A percentile compares a stretch with the other conserved stretches of the same genome.
phyloP scores from a whole-genome alignment of 1,284 basidiomycete genomes.

The Porogramme epimiltina region DNA sequence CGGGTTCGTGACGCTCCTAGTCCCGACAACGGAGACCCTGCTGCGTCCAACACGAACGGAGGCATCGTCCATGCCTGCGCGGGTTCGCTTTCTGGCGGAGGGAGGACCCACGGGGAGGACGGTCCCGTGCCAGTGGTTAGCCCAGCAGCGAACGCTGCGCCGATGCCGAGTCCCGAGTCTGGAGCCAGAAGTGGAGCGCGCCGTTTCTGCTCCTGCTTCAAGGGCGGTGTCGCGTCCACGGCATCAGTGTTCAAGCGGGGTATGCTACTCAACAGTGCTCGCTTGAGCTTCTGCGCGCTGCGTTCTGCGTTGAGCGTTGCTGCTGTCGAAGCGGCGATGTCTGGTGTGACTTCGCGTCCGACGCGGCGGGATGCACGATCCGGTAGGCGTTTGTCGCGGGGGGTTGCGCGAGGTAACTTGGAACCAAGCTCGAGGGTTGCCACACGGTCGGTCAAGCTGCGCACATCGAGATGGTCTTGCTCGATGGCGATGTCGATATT shows the following conservation, averaged over 20 bases:
- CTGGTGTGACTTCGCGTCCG: constrained; percentile 46
- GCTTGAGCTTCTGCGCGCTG: constrained; percentile 69
- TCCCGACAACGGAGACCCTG: constrained; percentile 1
- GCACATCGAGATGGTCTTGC: constrained; percentile 63
- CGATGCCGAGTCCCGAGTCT: constrained; percentile 9
- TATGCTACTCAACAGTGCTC: constrained; percentile 57
- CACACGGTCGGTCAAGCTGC: constrained; percentile 55
- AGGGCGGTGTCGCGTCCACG: constrained; percentile 35
- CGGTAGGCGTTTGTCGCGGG: constrained; percentile 42
- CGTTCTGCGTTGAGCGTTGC: constrained; percentile 79
- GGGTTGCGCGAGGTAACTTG: constrained; percentile 5
- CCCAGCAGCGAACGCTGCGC: constrained; percentile 17
- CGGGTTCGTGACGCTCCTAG: constrained; percentile 7
- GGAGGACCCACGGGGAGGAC: constrained; percentile 8
- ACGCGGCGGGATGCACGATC: constrained; percentile 32
- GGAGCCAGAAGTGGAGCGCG: constrained; percentile 12
- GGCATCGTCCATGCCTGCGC: not conserved
- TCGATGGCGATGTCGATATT: constrained; percentile 77
- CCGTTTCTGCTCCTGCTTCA: constrained; percentile 28
- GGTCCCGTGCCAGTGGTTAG: constrained; percentile 8
- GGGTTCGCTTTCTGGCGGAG: constrained; percentile 7
- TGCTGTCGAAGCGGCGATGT: constrained; percentile 71
- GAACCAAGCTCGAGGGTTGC: constrained; percentile 50
- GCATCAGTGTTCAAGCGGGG: constrained; percentile 67
- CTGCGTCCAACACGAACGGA: not conserved